Evolutionary conservation across 768 basidiomycete species (phyloP).

Genomic region (Tulasnella sp.): DNA sequence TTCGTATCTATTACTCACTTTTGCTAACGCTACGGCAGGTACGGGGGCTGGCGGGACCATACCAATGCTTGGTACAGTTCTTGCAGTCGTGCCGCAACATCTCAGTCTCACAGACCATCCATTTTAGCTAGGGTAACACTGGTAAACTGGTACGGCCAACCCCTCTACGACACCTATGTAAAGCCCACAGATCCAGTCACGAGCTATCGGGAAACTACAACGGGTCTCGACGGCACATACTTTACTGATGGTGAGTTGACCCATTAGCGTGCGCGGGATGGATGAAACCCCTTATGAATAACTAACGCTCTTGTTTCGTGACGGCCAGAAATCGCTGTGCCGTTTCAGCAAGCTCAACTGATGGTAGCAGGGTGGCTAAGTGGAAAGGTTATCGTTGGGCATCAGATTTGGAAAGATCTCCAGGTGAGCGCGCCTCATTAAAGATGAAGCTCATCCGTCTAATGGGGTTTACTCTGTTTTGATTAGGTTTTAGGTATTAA

Average conservation of each 20-base stretch:
- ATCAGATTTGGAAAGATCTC: slow-evolving; percentile 76
- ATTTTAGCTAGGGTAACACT: slow-evolving; percentile 5
- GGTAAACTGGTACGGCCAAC: slow-evolving; percentile 36
- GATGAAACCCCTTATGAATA: background rate
- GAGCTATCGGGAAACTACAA: slow-evolving; percentile 20
- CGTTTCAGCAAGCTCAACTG: slow-evolving; percentile 57
- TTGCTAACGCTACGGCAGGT: background rate
- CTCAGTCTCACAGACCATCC: no score
- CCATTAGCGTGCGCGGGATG: background rate
- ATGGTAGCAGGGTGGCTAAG: slow-evolving; percentile 56
- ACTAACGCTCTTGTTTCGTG: background rate
- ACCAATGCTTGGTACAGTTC: slow-evolving; percentile 9
- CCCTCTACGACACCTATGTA: slow-evolving; percentile 59
- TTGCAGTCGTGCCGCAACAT: background rate
- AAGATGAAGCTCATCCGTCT: background rate
- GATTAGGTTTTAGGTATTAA: slow-evolving; percentile 23
- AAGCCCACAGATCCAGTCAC: slow-evolving; percentile 41
- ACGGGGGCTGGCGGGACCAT: slow-evolving; percentile 9
- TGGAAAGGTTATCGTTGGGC: slow-evolving; percentile 66
- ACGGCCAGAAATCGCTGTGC: slow-evolving; percentile 41
- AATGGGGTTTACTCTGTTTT: no score
- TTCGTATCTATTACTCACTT: background rate
- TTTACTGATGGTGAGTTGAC: slow-evolving; percentile 3
- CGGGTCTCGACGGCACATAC: slow-evolving; percentile 14
- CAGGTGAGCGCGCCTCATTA: slow-evolving; percentile 38